Evolutionary conservation across 129 eudicot species (phyloP), one percentile per base, ranked within the genome.

Genomic region (Saposhnikovia divaricata): DNA sequence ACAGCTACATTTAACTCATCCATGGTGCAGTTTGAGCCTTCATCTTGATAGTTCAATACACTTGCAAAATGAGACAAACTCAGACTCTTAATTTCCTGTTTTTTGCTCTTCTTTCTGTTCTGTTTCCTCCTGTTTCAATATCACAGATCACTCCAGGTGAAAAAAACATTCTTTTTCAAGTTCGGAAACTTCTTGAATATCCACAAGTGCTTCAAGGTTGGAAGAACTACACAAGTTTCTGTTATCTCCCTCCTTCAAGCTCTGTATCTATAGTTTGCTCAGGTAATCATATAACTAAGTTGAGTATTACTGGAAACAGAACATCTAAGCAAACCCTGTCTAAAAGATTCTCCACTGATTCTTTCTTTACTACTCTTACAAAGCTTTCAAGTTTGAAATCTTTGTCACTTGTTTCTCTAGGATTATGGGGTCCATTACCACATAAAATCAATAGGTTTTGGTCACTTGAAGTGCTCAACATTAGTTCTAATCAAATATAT

Each of bases 361-460:
- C 97, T 28, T 87, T 95, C 81, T 92, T 92, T 82, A 95, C 99
- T 71, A 83, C 74, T 45, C 45, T 92, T 5, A 90, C 99, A 23
- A 95, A 92, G 89, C 94, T 95, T 38, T 45, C 96, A 47, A 82
- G 79, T 68, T 85, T 95, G 76, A 85, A 85, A 77, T 82, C 79
- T n/a, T 75, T 95, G 78, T 87, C 99, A 28, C 88, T 95, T 48
- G 97, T 95, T 48, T 89, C 95, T 13, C 19, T 95, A 45, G 99
- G 99, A 3, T 43, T 95, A 61, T 90, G 97, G 97, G 99, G 97
- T 34, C 79, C 93, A 5, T 76, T 95, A 14, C 97, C 99, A 4
- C 81, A 85, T 12, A 95, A 89, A 27, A 85, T 92, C 75, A 86
- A 81, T 70, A 81, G 95, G 85, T 84, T 95, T 72, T 40, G 77